These are phyloP conservation scores for Melocanna baccifera DNA, from an alignment of 176 grass and related monocot species.

Conservation along the genomic window DNA sequence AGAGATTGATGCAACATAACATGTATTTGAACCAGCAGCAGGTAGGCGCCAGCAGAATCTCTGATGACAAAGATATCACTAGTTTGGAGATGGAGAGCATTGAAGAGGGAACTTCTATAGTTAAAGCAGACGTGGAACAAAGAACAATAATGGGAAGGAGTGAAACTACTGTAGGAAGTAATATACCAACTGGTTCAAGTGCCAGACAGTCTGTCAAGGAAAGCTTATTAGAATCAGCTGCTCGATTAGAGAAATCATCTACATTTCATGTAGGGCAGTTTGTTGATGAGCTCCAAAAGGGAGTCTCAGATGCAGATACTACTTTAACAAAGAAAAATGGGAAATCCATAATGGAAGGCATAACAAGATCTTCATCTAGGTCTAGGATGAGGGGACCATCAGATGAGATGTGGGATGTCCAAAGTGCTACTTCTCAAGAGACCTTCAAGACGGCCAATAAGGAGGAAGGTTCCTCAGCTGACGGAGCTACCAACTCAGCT, in stretches of 20 bases:
- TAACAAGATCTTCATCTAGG: slow-evolving; percentile 47
- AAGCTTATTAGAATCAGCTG: slow-evolving; percentile 73
- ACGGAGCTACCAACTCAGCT: slow-evolving; percentile 40
- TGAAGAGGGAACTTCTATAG: slow-evolving; percentile 15
- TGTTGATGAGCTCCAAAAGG: slow-evolving; percentile 58
- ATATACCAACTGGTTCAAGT: slow-evolving; percentile 41
- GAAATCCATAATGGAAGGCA: slow-evolving; percentile 45
- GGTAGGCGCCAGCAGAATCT: slow-evolving; percentile 1
- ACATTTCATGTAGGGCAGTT: slow-evolving; percentile 62
- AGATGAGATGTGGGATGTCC: slow-evolving; percentile 68
- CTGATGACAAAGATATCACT: slow-evolving; percentile 33
- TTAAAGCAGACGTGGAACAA: slow-evolving; percentile 22
- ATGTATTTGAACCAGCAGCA: slow-evolving; percentile 46
- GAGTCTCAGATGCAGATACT: slow-evolving; percentile 31
- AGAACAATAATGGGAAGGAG: not conserved
- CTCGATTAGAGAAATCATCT: slow-evolving; percentile 70
- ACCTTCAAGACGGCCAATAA: slow-evolving; percentile 50
- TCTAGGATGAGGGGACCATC: slow-evolving; percentile 65
- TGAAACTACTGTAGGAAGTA: slow-evolving; percentile 31
- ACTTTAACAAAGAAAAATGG: slow-evolving; percentile 33
- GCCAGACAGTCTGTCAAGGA: slow-evolving; percentile 41
- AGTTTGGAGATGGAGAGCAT: slow-evolving; percentile 14
- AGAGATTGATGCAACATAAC: slow-evolving; percentile 9
- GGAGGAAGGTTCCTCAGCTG: slow-evolving; percentile 40
- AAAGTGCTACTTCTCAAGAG: slow-evolving; percentile 58